Evolutionary conservation across 768 basidiomycete genomes (phyloP), one percentile per base, ranked within the genome.

Genomic region (Cystobasidiopsis lactophilus): DNA sequence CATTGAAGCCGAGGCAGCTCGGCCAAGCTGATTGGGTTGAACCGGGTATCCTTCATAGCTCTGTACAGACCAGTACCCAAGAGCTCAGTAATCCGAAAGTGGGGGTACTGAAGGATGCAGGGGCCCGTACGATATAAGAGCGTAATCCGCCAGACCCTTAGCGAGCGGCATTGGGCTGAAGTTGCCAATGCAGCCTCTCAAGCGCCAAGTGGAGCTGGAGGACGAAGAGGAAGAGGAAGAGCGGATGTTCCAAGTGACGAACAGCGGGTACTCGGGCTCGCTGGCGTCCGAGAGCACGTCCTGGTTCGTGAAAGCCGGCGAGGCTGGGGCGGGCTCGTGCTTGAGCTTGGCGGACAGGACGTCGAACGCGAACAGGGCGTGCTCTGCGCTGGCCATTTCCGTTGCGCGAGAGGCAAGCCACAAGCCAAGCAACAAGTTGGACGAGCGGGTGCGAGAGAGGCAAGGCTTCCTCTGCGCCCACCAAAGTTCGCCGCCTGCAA

Each of bases 141-240:
- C 91, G 63, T 93, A 96, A 59, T 96, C 85, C 39, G 75, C 74
- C 55, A 98, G 66, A 16, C 85, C 86, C 27, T 80, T 73, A 52
- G 70, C 74, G 27, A 96, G 70, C 11, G 77, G 68, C 65, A 79
- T 72, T 11, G 83, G 73, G 31, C 79, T 77, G 62, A 98, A 98
- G 67, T 76, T 86, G 62, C 91, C 91, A 60, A 98, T 95, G 69
- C 91, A 98, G 44, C 91, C 91, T 50, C 91, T 71, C 56, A 98
- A 71, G 54, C 75, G 72, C 41, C 76, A 71, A 21, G 74, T 65
- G 53, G 75, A 74, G 30, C 77, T 19, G 75, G 69, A 33, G 56
- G 61, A 52, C 76, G 23, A 13, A 29, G 45, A 47, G 14, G 45
- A 23, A 23, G 45, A 29, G 9, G 11, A 24, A 26, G 37, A 11